Evolutionary conservation across 257 asterid species (phyloP), one percentile per base, ranked within the genome.

Genomic region (Scutellaria galericulata): DNA sequence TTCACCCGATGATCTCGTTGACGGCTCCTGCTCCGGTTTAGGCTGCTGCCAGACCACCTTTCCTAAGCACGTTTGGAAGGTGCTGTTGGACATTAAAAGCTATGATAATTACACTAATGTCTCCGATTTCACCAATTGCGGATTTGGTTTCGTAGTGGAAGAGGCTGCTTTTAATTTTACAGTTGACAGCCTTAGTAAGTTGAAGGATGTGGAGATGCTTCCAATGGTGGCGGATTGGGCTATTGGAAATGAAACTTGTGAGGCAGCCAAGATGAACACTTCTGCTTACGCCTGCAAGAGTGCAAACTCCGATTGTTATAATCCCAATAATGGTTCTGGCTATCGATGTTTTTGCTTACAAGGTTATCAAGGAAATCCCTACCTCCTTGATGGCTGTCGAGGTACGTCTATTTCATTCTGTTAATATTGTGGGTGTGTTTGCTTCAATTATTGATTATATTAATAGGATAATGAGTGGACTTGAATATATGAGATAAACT

Each of bases 281-380:
- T 53, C 72, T 0, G 62, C n/a, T 24, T 86, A 82, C 62, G 87
- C 68, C 2, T 86, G 87, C 47, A 59, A 53, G 11, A 64, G 80
- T 12, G 10, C 3, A 0, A 18, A 77, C 42, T 73, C 83, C 0
- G 6, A 0, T 15, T 85, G 89, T 15, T 60, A 57, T n/a, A 11
- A 52, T 8, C 62, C 67, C 15, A 62, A 15, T 0, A 65, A 66
- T 58, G 66, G 78, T 22, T 7, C 7, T 7, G 88, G 89, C 1
- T 86, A 86, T 68, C 78, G 86, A 0, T 86, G 92, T 75, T 44
- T 5, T 7, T 87, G 89, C 60, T 0, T 0, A 1, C 9, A 35
- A 3, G 89, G 89, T 4, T 84, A 70, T 59, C 65, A 60, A 45
- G 91, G 91, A 53, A 82, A 86, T 71, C 89, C 91, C 0, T 82